Evolutionary conservation across 192 early-diverging fungal genomes (phyloP), one percentile per base, ranked within the genome.

Genomic region (Umbelopsis isabellina): DNA sequence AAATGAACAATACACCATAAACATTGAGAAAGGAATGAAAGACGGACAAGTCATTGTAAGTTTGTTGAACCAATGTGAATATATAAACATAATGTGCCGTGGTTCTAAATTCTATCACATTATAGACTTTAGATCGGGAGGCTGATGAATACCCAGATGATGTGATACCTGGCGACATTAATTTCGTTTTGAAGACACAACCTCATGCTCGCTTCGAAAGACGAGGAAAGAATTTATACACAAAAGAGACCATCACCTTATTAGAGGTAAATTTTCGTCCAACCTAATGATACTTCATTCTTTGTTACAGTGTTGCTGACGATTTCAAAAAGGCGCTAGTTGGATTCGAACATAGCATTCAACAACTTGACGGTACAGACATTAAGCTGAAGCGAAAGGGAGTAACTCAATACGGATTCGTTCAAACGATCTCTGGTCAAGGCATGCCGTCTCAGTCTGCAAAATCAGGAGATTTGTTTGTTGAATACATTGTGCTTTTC

Each of bases 71-170:
- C 11, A 37, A 15, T 20, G 12, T 49, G 4, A 22, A 12, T 1
- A 27, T 6, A 35, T 20, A 20, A 10, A 22, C 2, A 10, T 25
- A 20, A 13, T 41, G 6, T 41, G 37, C 37, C 10, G 6, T 6
- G 6, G 37, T 6, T 41, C 18, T 25, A 27, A 25, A 64, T 50
- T 11, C n/a, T n/a, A 37, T 5, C 49, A 30, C 27, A 55, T 35
- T 72, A 49, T 72, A 83, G 75, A 53, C 77, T 21, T 92, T 98
- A 76, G 98, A 98, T 49, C 83, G 90, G 45, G 97, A 96, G 79
- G 91, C 82, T 15, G 96, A 99, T 80, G 91, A 98, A 80, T 84
- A 85, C 22, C 98, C 98, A 12, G 98, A 98, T 68, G 55, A 61
- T 13, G 80, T 86, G 15, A 84, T 91, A 48, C 88, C 97, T 12